These are phyloP conservation scores for Aquilaria sinensis DNA, from an alignment of 345 rosid species.

Conservation along the genomic window DNA sequence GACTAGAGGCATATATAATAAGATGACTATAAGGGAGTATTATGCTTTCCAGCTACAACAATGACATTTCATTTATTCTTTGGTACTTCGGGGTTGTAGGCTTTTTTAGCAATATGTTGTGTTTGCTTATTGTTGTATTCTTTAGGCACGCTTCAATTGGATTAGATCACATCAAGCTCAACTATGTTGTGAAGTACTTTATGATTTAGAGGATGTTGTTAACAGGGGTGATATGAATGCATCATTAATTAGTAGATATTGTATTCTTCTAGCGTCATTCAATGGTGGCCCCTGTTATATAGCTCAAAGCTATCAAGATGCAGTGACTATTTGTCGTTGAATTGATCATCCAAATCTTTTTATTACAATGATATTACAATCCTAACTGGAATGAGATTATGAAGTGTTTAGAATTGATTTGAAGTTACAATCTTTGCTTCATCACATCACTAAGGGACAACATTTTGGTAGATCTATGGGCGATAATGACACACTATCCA, in stretches of 20 bases:
- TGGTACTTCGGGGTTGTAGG: too few species aligned
- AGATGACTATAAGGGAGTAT: too few species aligned
- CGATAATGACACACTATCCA: not conserved
- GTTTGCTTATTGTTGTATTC: too few species aligned
- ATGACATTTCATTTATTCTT: too few species aligned
- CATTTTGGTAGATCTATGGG: too few species aligned
- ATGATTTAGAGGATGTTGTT: not conserved
- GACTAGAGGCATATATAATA: too few species aligned
- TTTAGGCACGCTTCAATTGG: too few species aligned
- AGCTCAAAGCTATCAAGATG: not conserved
- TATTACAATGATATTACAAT: not conserved
- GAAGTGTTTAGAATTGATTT: not conserved
- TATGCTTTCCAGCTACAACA: too few species aligned
- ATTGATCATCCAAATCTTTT: not conserved
- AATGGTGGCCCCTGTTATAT: not conserved
- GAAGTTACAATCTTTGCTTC: not conserved
- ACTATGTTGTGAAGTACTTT: too few species aligned
- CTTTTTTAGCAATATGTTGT: too few species aligned
- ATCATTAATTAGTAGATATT: not conserved
- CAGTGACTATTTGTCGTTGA: not conserved
- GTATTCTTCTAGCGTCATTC: not conserved
- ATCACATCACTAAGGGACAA: too few species aligned
- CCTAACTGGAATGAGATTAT: not conserved
- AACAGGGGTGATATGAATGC: not conserved
- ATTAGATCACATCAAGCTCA: too few species aligned